Base-by-base conservation (phyloP, 495 filamentous ascomycete species). In the Aspergillus indologenus region DNA sequence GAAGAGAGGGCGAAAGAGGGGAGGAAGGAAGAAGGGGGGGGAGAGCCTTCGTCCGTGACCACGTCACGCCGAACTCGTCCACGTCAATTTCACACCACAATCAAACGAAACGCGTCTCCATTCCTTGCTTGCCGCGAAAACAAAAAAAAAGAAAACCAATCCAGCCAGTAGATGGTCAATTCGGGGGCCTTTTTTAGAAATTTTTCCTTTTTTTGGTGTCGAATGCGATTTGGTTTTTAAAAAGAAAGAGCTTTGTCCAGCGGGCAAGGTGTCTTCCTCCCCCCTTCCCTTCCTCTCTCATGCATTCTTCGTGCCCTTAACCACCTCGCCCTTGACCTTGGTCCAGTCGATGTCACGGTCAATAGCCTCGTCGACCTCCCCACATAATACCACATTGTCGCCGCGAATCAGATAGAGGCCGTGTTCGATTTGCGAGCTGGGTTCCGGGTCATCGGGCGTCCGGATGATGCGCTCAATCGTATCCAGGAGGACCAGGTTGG, bases 351-450 rank as follows among this genome's bases (percentile, higher is more conserved):
- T 97, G 56, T 86, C 89, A 5, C 72, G 78, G 73, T 98, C 94
- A 46, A 96, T 78, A 60, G 88, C 81, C 70, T 96, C 93, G 72
- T 98, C 90, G 17, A 98, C 85, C 47, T 94, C 79, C 6, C 94
- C 94, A 45, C 91, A 90, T 17, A 94, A 73, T n/a, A 88, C 91
- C 52, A 98, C 94, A 69, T 92, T 96, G 64, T 98, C 95, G 18
- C 94, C 94, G 60, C 95, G 85, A 54, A 98, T 88, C 46, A 98
- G 73, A 67, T 98, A 98, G 15, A 98, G 75, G 0, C 94, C 94
- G 67, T 96, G 86, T 23, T 86, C 83, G 26, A 92, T 86, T 70
- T 96, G 85, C 34, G 85, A 83, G 58, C 90, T 95, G 0, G 87
- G 83, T 60, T 96, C 91, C 43, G 82, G 81, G 64, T 96, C 91